Evolutionary conservation across 2,329 filamentous ascomycete genomes (phyloP), one percentile per base, ranked within the genome.

Genomic region (Nothophoma quercina): DNA sequence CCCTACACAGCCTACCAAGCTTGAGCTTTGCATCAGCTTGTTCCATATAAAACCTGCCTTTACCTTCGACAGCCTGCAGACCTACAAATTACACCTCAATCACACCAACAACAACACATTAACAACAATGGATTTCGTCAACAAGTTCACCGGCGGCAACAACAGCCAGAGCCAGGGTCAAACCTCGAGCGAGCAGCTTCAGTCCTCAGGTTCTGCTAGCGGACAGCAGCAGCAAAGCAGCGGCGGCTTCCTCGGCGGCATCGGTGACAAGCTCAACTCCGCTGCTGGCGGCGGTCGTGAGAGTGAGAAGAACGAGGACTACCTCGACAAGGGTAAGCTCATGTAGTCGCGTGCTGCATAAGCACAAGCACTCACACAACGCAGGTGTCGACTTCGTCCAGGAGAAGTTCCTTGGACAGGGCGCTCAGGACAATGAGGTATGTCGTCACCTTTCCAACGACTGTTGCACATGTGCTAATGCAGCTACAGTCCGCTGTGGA

Each of bases 261-360:
- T 92, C 59, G 82, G 85, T 70, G 83, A 88, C 77, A 91, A 90
- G 78, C 44, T 93, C 54, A 90, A 93, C 78, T 71, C 76, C 51
- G 80, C 86, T 60, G 88, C 88, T 16, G 90, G 90, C 28, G 90
- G 90, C 45, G 90, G 90, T 29, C 76, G 76, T 26, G 79, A 89
- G 74, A 86, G 87, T 70, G 90, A 93, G 83, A 87, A 91, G 83
- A 89, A 92, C 64, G 90, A 95, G 75, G 89, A 93, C 68, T 77
- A 74, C n/a, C 83, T 95, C 44, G 90, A 95, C 78, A 95, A 95
- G 79, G 87, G 89, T 91, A 72, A 42, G 58, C 59, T 13, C 18
- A 23, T 16, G 18, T 21, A 22, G 1, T 23, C n/a, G 7, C 7
- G 25, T 36, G 16, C 23, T 23, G 19, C 30, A 28, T 18, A 30